A percentile compares a stretch with the other conserved stretches of the same genome.
These are phyloP conservation scores for Hsuehochloa calcarea DNA, from an alignment of 176 grass and related monocot genomes.

Conservation along the genomic window DNA sequence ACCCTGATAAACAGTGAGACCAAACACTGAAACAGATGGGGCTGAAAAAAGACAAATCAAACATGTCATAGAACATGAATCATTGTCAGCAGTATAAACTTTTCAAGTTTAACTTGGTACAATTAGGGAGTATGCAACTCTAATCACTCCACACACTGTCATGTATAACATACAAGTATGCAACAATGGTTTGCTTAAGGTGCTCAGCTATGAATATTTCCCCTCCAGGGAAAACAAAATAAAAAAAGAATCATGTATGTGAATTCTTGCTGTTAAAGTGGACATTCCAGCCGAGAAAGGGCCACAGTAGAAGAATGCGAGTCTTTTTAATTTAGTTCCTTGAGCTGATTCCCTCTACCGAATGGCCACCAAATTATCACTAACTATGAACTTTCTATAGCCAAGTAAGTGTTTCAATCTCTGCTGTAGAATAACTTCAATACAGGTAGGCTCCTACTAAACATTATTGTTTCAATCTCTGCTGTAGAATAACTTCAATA, in stretches of 20 bases:
- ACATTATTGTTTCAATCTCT: constrained; percentile 34
- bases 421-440: constrained; percentile 43
- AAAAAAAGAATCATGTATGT: constrained; percentile 50
- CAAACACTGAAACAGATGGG: background rate
- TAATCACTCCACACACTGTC: too few relatives aligned
- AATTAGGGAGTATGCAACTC: constrained; percentile 34
- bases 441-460: constrained; percentile 28
- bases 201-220: constrained; percentile 40
- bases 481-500: constrained; percentile 43
- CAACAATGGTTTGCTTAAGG: constrained; percentile 36
- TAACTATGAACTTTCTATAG: constrained; percentile 37
- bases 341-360: background rate
- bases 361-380: constrained; percentile 35
- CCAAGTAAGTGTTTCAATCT: constrained; percentile 29
- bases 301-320: constrained; percentile 33
- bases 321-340: constrained; percentile 24
- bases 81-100: constrained; percentile 15
- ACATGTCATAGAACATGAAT: background rate
- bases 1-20: background rate
- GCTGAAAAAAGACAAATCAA: constrained; percentile 2
- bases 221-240: constrained; percentile 36
- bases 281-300: constrained; percentile 14
- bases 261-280: constrained; percentile 37
- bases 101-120: constrained; percentile 25
- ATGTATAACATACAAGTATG: constrained; percentile 50